These are phyloP conservation scores for Perkinsus olseni DNA, from an alignment of 169 alveolate species.

Conservation along the genomic window DNA sequence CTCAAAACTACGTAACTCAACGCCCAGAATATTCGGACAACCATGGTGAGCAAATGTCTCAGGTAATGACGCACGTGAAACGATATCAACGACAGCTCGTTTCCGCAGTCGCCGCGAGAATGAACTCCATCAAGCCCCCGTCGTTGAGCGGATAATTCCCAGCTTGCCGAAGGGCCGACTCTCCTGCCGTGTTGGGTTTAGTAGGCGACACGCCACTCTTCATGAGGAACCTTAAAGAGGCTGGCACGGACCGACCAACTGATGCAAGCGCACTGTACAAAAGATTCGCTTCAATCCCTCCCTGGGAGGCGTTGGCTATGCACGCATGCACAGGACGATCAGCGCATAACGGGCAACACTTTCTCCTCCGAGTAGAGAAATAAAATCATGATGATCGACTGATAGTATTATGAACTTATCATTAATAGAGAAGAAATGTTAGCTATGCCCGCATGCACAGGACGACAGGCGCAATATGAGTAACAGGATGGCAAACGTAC, in stretches of 20 bases:
- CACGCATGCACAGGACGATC: no score
- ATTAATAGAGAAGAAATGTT: no score
- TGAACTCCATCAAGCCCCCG: not conserved
- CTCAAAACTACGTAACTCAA: no score
- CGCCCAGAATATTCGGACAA: no score
- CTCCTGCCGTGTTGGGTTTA: not conserved
- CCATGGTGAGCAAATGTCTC: no score
- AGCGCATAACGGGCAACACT: no score
- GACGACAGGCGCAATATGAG: not conserved
- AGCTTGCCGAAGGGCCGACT: not conserved
- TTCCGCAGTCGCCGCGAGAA: not conserved
- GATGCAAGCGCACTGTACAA: not conserved
- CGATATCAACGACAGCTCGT: no score
- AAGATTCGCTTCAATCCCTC: not conserved
- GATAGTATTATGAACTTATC: no score
- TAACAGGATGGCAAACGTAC: not conserved
- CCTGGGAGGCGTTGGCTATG: not conserved
- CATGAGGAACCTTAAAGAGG: not conserved
- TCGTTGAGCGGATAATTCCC: not conserved
- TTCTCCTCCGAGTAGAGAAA: no score
- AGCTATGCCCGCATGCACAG: not conserved
- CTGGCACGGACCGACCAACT: not conserved
- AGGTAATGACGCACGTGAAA: no score
- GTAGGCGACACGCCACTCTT: not conserved
- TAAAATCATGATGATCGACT: no score